Evolutionary conservation across 768 basidiomycete genomes (phyloP).

Genomic region (Psilocybe tampanensis): DNA sequence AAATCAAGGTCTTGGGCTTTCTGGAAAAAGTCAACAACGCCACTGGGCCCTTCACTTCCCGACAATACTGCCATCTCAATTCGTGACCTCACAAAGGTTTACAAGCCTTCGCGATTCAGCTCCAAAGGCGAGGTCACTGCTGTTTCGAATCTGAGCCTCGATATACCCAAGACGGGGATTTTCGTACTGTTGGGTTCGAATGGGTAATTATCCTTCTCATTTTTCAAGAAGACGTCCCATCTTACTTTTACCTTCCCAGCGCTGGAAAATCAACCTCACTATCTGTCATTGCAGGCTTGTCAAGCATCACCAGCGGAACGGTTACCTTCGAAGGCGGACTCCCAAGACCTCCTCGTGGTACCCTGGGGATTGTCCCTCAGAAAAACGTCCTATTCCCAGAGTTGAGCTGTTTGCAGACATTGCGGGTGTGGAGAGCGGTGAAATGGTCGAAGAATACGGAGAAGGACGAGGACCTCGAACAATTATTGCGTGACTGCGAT

Average conservation of each 20-base stretch:
- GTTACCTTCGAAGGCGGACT: constrained; percentile 58
- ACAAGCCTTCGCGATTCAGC: constrained; percentile 50
- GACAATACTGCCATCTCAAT: constrained; percentile 61
- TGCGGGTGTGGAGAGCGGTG: constrained; percentile 72
- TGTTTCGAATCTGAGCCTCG: constrained; percentile 64
- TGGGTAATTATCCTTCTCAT: constrained; percentile 39
- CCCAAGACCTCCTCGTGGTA: constrained; percentile 59
- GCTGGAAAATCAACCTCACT: constrained; percentile 80
- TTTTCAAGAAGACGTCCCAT: not conserved
- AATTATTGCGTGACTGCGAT: constrained; percentile 75
- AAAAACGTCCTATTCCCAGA: constrained; percentile 85
- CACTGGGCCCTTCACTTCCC: not conserved
- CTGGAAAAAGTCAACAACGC: not conserved
- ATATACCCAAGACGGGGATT: constrained; percentile 72
- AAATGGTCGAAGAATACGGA: constrained; percentile 55
- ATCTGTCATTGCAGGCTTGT: constrained; percentile 65
- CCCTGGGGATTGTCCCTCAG: constrained; percentile 78
- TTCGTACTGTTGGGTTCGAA: constrained; percentile 78
- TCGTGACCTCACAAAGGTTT: constrained; percentile 60
- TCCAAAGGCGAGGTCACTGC: constrained; percentile 58
- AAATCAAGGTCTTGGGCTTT: constrained; percentile 1
- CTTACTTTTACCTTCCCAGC: constrained; percentile 33
- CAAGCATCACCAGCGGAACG: constrained; percentile 59
- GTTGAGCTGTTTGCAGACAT: constrained; percentile 71
- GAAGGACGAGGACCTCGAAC: constrained; percentile 59